Percentiles rank a stretch among this genome's conserved stretches.
These are phyloP conservation scores for Nyctanthes arbortristis DNA, from an alignment of 257 asterid species.

Conservation along the genomic window DNA sequence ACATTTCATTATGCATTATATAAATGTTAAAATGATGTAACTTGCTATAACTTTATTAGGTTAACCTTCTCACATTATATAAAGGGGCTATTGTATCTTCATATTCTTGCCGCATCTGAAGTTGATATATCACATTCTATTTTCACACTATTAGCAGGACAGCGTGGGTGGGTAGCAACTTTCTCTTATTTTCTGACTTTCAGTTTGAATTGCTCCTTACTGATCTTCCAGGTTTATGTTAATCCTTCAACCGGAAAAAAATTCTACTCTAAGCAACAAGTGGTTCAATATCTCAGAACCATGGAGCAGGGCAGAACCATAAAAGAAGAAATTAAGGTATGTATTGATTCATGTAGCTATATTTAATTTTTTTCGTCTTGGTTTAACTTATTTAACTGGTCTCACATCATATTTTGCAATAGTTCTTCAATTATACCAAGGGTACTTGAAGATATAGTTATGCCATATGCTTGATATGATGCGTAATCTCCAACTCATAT, in stretches of 20 bases:
- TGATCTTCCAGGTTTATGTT: constrained; percentile 52
- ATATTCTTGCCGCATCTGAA: constrained; percentile 7
- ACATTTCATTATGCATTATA: background rate
- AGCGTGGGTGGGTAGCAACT: background rate
- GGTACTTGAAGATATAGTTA: constrained; percentile 4
- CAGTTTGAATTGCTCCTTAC: background rate
- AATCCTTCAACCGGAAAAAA: constrained; percentile 49
- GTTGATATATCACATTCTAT: background rate
- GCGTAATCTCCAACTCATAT: background rate
- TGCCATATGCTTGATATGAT: constrained; percentile 3
- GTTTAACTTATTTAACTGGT: background rate
- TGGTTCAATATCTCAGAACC: constrained; percentile 41
- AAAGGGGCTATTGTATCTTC: no score
- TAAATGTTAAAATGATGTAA: background rate
- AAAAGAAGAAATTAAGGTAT: constrained; percentile 32
- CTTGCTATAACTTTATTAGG: no score
- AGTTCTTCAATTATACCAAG: background rate
- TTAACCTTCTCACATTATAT: no score
- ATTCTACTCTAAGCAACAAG: constrained; percentile 58
- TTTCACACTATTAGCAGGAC: background rate
- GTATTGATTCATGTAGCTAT: constrained; percentile 12
- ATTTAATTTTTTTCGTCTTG: constrained; percentile 20
- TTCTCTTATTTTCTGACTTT: background rate
- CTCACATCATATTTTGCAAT: background rate
- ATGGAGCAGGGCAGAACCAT: constrained; percentile 20